A percentile compares a stretch with the other conserved stretches of the same genome.
Evolutionary conservation across 2,329 filamentous ascomycete genomes (phyloP).

Genomic region (Diplocarpon rosae): DNA sequence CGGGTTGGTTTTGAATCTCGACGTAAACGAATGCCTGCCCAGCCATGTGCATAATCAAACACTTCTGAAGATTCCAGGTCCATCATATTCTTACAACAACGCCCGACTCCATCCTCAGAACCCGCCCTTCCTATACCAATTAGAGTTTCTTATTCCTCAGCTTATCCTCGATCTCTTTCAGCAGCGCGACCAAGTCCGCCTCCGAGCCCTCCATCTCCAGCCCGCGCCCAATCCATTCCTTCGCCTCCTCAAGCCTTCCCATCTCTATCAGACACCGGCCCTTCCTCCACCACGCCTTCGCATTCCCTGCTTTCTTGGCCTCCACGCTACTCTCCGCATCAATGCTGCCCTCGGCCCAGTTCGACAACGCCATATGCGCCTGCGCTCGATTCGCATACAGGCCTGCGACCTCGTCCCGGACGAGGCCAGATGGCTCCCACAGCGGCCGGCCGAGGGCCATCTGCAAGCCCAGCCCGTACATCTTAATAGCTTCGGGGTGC

Average conservation of each 20-base stretch:
- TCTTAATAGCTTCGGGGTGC: slow-evolving; percentile 62
- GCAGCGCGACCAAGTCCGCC: slow-evolving; percentile 49
- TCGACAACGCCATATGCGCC: slow-evolving; percentile 71
- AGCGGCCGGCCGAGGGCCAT: slow-evolving; percentile 74
- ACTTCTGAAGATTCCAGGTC: not conserved
- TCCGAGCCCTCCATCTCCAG: slow-evolving; percentile 74
- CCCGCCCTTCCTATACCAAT: not conserved
- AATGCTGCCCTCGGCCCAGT: slow-evolving; percentile 76
- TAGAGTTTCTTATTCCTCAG: slow-evolving; percentile 15
- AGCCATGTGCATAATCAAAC: too few species aligned
- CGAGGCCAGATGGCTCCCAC: slow-evolving; percentile 80
- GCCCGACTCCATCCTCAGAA: not conserved
- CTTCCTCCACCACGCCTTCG: slow-evolving; percentile 88
- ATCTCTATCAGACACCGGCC: slow-evolving; percentile 85
- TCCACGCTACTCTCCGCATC: slow-evolving; percentile 86
- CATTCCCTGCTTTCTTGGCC: slow-evolving; percentile 74
- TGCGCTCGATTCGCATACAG: slow-evolving; percentile 83
- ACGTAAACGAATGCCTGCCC: too few species aligned
- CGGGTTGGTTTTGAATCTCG: too few species aligned
- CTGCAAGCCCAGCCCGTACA: slow-evolving; percentile 78
- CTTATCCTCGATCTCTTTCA: slow-evolving; percentile 49
- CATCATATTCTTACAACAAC: not conserved
- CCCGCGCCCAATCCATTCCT: slow-evolving; percentile 63
- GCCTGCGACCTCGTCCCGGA: slow-evolving; percentile 71
- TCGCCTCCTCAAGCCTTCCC: slow-evolving; percentile 73